phyloP scores from a whole-genome alignment of 2,329 filamentous ascomycete species.

The Fusarium sp. region DNA sequence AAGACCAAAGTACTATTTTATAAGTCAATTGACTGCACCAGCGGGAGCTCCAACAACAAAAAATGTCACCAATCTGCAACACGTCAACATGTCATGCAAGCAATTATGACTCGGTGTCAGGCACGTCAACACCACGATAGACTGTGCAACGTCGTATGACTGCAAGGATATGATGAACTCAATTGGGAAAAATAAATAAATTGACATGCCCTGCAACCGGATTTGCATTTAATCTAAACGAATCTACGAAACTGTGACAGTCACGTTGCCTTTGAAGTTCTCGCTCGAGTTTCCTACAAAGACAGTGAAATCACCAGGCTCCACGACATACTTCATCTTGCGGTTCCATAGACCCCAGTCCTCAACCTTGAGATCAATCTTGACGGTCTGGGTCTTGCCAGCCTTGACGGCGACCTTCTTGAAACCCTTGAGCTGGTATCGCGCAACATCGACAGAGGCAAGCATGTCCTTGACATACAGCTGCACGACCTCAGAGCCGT shows the following conservation, averaged over 20 bases:
- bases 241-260: conserved; percentile 58
- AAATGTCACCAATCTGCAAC: not conserved
- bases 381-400: conserved; percentile 64
- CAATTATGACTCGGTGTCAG: not conserved
- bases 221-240: not conserved
- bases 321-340: conserved; percentile 77
- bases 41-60: not conserved
- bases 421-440: conserved; percentile 73
- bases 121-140: not conserved
- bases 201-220: not conserved
- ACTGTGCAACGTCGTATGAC: not conserved
- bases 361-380: conserved; percentile 64
- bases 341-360: conserved; percentile 66
- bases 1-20: no score
- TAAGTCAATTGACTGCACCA: not conserved
- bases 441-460: conserved; percentile 70
- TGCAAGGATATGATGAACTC: not conserved
- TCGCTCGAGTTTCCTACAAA: conserved; percentile 69
- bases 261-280: conserved; percentile 65
- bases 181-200: not conserved
- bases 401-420: conserved; percentile 70
- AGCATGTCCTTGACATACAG: conserved; percentile 72
- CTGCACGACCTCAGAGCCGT: conserved; percentile 75
- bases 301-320: conserved; percentile 73
- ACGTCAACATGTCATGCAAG: not conserved